phyloP scores from a whole-genome alignment of 2,329 filamentous ascomycete species.

The Epichloe hybrida region DNA sequence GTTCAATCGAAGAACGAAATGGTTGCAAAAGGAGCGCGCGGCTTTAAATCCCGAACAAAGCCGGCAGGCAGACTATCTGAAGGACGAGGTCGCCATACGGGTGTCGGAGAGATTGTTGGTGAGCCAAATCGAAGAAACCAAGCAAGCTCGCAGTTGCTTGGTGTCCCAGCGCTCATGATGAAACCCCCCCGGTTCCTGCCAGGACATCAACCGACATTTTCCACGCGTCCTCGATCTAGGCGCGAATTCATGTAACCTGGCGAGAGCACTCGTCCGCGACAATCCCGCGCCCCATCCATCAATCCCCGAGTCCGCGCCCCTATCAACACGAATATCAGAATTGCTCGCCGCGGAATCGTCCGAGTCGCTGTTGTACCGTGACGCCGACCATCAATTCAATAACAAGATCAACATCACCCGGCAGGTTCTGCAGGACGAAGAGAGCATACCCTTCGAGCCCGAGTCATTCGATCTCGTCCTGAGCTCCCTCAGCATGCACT shows the following conservation, averaged over 20 bases:
- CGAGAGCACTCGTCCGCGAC: slow-evolving; percentile 60
- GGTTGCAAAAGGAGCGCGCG: slow-evolving; percentile 80
- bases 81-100: slow-evolving; percentile 77
- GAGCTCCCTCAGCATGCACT: slow-evolving; percentile 82
- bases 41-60: slow-evolving; percentile 56
- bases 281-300: slow-evolving; percentile 48
- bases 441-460: slow-evolving; percentile 61
- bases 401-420: slow-evolving; percentile 56
- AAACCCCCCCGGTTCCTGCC: neutral
- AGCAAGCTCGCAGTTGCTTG: no score
- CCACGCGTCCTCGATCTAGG: slow-evolving; percentile 79
- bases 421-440: slow-evolving; percentile 60
- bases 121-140: slow-evolving; percentile 11
- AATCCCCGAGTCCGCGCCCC: slow-evolving; percentile 47
- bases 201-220: slow-evolving; percentile 89
- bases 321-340: slow-evolving; percentile 57
- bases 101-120: slow-evolving; percentile 78
- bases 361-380: slow-evolving; percentile 62
- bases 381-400: slow-evolving; percentile 64
- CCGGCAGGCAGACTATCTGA: slow-evolving; percentile 78
- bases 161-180: neutral
- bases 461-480: slow-evolving; percentile 80
- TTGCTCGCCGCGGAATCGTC: slow-evolving; percentile 78
- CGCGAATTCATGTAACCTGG: slow-evolving; percentile 91
- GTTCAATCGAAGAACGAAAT: slow-evolving; percentile 82